Percentiles rank a stretch among this genome's conserved stretches.
These are phyloP conservation scores for Paspalum vaginatum DNA, from an alignment of 176 grass and related monocot species.

Conservation along the genomic window DNA sequence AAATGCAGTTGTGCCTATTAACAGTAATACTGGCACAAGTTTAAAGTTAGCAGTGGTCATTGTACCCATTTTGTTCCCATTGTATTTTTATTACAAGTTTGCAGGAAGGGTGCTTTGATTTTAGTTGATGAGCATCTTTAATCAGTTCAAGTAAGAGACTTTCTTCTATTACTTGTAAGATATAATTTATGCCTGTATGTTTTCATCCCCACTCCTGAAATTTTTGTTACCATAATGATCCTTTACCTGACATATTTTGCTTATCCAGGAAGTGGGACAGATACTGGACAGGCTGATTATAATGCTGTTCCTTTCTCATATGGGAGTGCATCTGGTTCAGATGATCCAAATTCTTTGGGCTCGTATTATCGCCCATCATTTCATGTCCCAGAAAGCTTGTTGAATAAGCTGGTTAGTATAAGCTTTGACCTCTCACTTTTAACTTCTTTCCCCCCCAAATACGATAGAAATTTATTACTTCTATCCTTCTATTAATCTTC, in stretches of 20 bases:
- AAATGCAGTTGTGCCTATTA: neutral
- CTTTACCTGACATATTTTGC: slow-evolving; percentile 44
- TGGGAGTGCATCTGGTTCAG: slow-evolving; percentile 47
- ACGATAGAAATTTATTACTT: slow-evolving; percentile 58
- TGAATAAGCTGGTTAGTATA: slow-evolving; percentile 78
- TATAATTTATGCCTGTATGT: slow-evolving; percentile 24
- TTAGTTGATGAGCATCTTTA: slow-evolving; percentile 73
- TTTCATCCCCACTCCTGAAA: neutral
- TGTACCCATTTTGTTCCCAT: slow-evolving; percentile 12
- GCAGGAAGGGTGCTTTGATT: slow-evolving; percentile 75
- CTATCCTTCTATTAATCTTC: slow-evolving; percentile 63
- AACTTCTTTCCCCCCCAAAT: slow-evolving; percentile 31
- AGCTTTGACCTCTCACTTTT: slow-evolving; percentile 36
- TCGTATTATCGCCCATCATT: slow-evolving; percentile 70
- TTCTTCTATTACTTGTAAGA: slow-evolving; percentile 40
- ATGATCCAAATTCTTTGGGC: slow-evolving; percentile 38
- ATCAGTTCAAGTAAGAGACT: slow-evolving; percentile 69
- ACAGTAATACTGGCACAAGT: neutral
- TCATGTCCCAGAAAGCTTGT: slow-evolving; percentile 75
- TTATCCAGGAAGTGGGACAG: slow-evolving; percentile 48
- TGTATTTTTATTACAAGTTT: slow-evolving; percentile 68
- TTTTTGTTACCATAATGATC: slow-evolving; percentile 13
- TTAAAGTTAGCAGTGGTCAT: slow-evolving; percentile 37
- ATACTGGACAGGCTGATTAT: slow-evolving; percentile 48
- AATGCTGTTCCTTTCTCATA: slow-evolving; percentile 77